Percentiles rank a stretch among this genome's conserved stretches.
Conservation (phyloP, 306 rosid species). For the Prunus dulcis region DNA sequence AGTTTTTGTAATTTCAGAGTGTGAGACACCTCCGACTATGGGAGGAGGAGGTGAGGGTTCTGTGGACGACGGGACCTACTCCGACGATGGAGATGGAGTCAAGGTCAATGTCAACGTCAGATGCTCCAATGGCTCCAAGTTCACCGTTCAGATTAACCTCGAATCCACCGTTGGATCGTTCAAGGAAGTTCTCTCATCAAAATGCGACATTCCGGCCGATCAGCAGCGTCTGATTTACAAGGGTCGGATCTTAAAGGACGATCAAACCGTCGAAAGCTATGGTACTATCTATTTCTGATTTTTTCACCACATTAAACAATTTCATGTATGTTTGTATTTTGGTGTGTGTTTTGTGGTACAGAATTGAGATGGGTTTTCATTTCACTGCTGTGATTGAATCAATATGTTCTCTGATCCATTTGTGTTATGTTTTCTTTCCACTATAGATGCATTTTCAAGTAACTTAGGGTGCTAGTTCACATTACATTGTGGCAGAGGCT, state of each 20-base stretch:
- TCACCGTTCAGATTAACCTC: conserved; percentile 48
- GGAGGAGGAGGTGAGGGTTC: conserved; percentile 59
- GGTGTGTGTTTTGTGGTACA: conserved; percentile 6
- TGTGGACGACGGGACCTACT: conserved; percentile 34
- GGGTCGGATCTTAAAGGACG: conserved; percentile 84
- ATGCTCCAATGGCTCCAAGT: conserved; percentile 72
- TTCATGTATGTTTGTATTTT: neutral
- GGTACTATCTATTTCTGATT: conserved; percentile 30
- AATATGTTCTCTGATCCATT: conserved; percentile 4
- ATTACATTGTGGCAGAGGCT: neutral
- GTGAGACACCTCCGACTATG: conserved; percentile 37
- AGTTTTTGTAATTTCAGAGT: neutral
- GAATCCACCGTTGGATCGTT: conserved; percentile 55
- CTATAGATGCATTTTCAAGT: neutral
- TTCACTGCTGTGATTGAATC: neutral
- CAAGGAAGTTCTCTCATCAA: conserved; percentile 48
- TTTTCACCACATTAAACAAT: neutral
- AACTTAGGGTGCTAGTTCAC: neutral
- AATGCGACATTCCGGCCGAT: conserved; percentile 53
- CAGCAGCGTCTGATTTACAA: conserved; percentile 88
- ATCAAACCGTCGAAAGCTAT: conserved; percentile 68
- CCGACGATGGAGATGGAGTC: conserved; percentile 35
- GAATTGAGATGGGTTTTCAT: neutral
- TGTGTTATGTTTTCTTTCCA: neutral
- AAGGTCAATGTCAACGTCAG: conserved; percentile 60